Base-by-base conservation (phyloP, 106 monocot species). In the Agapanthus africanus region DNA sequence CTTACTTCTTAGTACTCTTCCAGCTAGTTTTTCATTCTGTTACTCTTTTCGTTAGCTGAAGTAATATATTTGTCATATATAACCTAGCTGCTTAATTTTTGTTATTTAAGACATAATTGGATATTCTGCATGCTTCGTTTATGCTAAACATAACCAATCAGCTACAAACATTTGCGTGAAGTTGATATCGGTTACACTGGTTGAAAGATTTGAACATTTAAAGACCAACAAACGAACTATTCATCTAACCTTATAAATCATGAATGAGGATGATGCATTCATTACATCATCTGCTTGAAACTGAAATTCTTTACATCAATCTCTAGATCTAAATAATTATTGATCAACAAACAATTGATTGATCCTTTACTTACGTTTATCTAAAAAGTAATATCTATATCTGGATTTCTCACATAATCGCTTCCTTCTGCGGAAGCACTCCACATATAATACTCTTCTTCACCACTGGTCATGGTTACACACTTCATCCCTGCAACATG, bases 401-500 rank as follows among this genome's bases (percentile, higher is more conserved):
- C n/a, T n/a, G n/a, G n/a, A n/a, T n/a, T n/a, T n/a, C n/a, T n/a
- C n/a, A n/a, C n/a, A n/a, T n/a, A n/a, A n/a, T n/a, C n/a, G n/a
- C n/a, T n/a, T n/a, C n/a, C n/a, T n/a, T n/a, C n/a, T n/a, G n/a
- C n/a, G n/a, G n/a, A n/a, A n/a, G n/a, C n/a, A n/a, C n/a, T n/a
- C n/a, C n/a, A n/a, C n/a, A n/a, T n/a, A n/a, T n/a, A n/a, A n/a
- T n/a, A n/a, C n/a, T n/a, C n/a, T n/a, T n/a, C n/a, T n/a, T n/a
- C n/a, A n/a, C 61, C 35, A 61, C n/a, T 61, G 18, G 7, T 61
- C 14, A 14, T 36, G 19, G 4, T 19, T 36, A 1, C 61, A 61
- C 35, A n/a, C 39, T 67, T 75, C 10, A 79, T 47, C 32, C 82
- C 82, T 3, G 82, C 79, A 27, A 83, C 52, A 40, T 70, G 65